phyloP scores from a whole-genome alignment of 768 basidiomycete species.

The Collybia sp. region DNA sequence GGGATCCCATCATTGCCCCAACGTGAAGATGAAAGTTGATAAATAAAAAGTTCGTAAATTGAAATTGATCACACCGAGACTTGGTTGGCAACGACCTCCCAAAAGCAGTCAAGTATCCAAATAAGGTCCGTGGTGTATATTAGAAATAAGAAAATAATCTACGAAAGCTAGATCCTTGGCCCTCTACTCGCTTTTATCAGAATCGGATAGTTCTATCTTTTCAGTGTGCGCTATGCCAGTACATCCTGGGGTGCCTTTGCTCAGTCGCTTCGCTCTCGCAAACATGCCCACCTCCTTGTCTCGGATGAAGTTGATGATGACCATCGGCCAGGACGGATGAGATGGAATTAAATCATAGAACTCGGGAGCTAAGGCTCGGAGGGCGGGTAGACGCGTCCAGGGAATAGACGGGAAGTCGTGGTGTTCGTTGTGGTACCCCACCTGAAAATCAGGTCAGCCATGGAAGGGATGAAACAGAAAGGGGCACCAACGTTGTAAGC shows the following conservation, averaged over 20 bases:
- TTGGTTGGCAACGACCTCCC: too few species aligned
- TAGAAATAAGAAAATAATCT: neutral
- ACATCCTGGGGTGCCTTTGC: conserved; percentile 22
- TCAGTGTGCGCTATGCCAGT: neutral
- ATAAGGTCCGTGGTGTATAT: too few species aligned
- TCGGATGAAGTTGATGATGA: conserved; percentile 90
- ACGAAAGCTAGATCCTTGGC: neutral
- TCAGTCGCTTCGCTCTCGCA: conserved; percentile 75
- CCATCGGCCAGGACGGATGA: conserved; percentile 93
- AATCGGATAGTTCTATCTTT: conserved; percentile 2
- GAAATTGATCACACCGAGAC: too few species aligned
- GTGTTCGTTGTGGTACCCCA: conserved; percentile 99
- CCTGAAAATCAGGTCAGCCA: conserved; percentile 36
- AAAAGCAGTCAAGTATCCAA: too few species aligned
- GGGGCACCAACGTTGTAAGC: conserved; percentile 80
- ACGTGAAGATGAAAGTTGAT: too few species aligned
- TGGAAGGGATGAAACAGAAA: neutral
- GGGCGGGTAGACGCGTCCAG: conserved; percentile 88
- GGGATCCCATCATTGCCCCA: too few species aligned
- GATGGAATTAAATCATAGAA: conserved; percentile 86
- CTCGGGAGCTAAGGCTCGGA: conserved; percentile 82
- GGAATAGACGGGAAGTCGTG: conserved; percentile 97
- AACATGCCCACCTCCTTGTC: conserved; percentile 87
- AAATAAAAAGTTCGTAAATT: too few species aligned
- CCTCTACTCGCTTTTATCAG: conserved; percentile 11